Evolutionary conservation across 768 basidiomycete species (phyloP).

Genomic region (Leccinum truebloodii): DNA sequence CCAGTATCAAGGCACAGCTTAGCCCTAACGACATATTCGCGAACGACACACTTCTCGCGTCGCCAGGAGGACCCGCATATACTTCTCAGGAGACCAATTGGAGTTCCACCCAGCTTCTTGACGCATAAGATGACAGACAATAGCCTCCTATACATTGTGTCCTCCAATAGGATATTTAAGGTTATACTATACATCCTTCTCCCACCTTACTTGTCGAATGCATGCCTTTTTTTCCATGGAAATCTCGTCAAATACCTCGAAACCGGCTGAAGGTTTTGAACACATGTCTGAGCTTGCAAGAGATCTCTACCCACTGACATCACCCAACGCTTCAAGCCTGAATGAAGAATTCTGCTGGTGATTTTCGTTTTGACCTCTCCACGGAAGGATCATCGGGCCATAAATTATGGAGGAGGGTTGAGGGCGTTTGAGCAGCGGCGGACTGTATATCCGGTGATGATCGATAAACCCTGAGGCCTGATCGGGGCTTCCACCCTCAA

Average conservation of each 20-base stretch:
- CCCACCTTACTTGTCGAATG: background rate
- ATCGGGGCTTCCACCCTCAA: background rate
- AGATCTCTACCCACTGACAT: background rate
- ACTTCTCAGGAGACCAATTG: conserved; percentile 4
- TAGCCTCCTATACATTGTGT: background rate
- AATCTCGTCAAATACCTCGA: conserved; percentile 5
- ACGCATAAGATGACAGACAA: background rate
- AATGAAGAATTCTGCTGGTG: background rate
- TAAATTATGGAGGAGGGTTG: background rate
- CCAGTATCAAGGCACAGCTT: conserved; percentile 8
- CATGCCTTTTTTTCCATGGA: conserved; percentile 7
- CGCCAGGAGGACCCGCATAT: conserved; percentile 4
- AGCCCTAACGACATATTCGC: conserved; percentile 14
- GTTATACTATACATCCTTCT: conserved; percentile 8
- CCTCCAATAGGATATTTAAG: background rate
- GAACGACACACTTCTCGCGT: conserved; percentile 6
- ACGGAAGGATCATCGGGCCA: conserved; percentile 1
- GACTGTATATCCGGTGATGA: conserved; percentile 2
- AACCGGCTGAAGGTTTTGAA: background rate
- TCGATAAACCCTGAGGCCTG: conserved; percentile 2
- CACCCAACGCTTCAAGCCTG: conserved; percentile 12
- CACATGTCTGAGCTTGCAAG: background rate
- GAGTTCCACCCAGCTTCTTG: background rate
- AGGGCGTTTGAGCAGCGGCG: conserved; percentile 1
- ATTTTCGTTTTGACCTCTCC: conserved; percentile 5